Base-by-base conservation (phyloP, 352 stramenopile genomes). In the Globisporangium emineosum region DNA sequence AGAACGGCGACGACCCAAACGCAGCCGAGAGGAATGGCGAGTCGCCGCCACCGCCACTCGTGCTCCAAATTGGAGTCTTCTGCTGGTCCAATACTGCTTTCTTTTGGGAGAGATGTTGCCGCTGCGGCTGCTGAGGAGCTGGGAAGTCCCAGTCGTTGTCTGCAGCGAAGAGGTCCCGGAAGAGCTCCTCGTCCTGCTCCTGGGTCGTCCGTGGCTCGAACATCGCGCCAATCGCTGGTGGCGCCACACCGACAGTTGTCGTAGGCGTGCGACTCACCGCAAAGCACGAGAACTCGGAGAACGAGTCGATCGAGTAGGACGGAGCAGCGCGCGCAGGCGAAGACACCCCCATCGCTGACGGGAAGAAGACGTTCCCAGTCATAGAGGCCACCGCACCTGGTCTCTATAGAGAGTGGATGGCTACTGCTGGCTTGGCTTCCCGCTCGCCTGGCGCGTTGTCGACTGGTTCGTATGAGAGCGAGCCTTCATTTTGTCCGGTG, bases 181-280 rank as follows among this genome's bases (percentile, higher is more conserved):
- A 89, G 54, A 91, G 70, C 57, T 91, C 80, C 67, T 91, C 80
- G 15, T 91, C 79, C 49, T 81, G 66, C 37, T 82, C 70, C 30
- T 74, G 71, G 17, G 68, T 58, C 52, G 62, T 45, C 43, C 32
- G 33, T 19, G 7, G 29, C 3, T 40, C 65, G 43, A 30, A 58
- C 9, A 57, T 43, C 47, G 64, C 29, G n/a, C 32, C 51, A 12
- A 57, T 43, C 13, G 51, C 42, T 51, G 40, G 10, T 30, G 54
- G 42, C 60, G 57, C 12, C 59, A 21, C 10, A 8, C 40, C 68
- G 0, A 45, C 37, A 7, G 62, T 49, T n/a, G 64, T 69, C 2
- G 63, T 69, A 2, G 72, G 76, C 0, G 68, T 79, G n/a, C 69
- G 73, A 42, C 68, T 75, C 40, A 83, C 67, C 12, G 63, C 69